Percentiles rank a stretch among this genome's conserved stretches.
Conservation (phyloP, 257 asterid genomes). For the Osmanthus fragrans region DNA sequence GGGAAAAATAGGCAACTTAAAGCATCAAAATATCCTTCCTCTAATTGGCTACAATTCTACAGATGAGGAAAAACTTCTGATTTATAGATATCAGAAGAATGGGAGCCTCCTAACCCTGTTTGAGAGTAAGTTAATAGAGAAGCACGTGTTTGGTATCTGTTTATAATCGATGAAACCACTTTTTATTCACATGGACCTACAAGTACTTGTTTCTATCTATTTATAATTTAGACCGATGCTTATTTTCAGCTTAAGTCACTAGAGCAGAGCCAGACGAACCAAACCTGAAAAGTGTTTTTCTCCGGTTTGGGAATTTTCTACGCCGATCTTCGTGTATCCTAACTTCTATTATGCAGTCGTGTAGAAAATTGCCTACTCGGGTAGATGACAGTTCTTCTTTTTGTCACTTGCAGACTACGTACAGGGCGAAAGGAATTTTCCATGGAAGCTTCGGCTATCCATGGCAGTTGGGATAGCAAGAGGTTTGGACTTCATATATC, state of each 20-base stretch:
- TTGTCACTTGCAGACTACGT: constrained; percentile 30
- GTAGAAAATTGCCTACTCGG: neutral
- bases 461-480: constrained; percentile 48
- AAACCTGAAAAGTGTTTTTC: neutral
- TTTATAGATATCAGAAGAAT: constrained; percentile 41
- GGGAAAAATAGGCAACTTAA: constrained; percentile 43
- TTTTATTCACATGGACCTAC: too few relatives aligned
- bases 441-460: constrained; percentile 44
- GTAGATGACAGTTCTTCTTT: neutral
- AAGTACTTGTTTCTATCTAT: too few relatives aligned
- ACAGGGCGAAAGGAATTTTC: constrained; percentile 37
- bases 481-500: constrained; percentile 38
- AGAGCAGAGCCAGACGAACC: too few relatives aligned
- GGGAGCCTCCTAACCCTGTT: constrained; percentile 44
- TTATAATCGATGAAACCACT: too few relatives aligned
- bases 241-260: too few relatives aligned
- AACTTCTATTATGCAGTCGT: neutral
- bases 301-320: neutral
- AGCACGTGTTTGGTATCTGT: too few relatives aligned
- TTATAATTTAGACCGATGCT: neutral
- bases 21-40: constrained; percentile 49
- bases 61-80: constrained; percentile 38
- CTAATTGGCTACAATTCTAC: constrained; percentile 42
- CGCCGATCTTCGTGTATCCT: neutral
- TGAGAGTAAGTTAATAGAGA: constrained; percentile 28